Conservation (phyloP, 345 rosid genomes). For the Eucalyptus dawsonii region DNA sequence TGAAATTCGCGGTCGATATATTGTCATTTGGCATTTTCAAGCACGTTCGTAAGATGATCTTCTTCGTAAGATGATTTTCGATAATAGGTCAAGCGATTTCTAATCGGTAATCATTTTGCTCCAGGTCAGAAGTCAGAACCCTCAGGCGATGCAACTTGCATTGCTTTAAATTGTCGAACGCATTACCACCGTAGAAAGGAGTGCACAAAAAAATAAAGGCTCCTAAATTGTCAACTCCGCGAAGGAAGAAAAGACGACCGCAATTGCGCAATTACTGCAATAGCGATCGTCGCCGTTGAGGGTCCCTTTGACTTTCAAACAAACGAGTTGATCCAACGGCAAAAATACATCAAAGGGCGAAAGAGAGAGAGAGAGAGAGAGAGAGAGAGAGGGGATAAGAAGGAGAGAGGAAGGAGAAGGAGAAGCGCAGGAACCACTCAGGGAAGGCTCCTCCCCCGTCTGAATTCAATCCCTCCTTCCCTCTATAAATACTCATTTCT, state of each 20-base stretch:
- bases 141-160: not conserved
- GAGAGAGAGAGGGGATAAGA: not conserved
- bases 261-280: not conserved
- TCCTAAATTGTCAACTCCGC: not conserved
- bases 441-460: not conserved
- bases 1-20: not conserved
- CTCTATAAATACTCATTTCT: not conserved
- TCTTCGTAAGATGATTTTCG: no score
- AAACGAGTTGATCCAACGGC: not conserved
- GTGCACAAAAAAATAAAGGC: not conserved
- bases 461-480: not conserved
- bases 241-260: not conserved
- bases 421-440: not conserved
- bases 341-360: not conserved
- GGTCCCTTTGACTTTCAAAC: not conserved
- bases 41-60: not conserved
- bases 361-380: not conserved
- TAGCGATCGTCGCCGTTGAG: not conserved
- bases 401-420: not conserved
- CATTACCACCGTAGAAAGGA: not conserved
- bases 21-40: not conserved
- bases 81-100: not conserved
- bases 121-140: not conserved
- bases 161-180: not conserved
- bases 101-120: not conserved